Evolutionary conservation across 2,329 filamentous ascomycete species (phyloP).

Genomic region (Xylariaceae sp.): DNA sequence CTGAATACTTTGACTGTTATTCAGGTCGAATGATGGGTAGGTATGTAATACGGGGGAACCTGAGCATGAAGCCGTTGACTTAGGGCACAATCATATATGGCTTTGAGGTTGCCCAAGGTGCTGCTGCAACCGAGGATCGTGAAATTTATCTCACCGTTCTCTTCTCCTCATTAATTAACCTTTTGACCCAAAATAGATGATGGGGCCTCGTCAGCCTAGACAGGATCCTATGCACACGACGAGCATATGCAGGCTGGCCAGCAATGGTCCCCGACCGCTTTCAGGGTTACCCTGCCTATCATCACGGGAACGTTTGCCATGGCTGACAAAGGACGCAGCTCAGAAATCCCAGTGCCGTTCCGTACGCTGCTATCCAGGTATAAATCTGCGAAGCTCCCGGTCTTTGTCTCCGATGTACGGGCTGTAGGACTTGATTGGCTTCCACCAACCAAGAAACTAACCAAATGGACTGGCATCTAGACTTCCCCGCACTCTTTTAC

Average conservation of each 20-base stretch:
- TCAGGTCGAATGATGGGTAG: too few relatives aligned
- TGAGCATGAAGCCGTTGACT: too few relatives aligned
- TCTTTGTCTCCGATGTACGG: background rate
- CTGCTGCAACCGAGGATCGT: too few relatives aligned
- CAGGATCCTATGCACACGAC: background rate
- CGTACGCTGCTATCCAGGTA: too few relatives aligned
- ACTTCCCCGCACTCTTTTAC: constrained; percentile 10
- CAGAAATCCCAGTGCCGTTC: too few relatives aligned
- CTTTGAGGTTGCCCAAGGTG: too few relatives aligned
- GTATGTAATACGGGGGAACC: too few relatives aligned
- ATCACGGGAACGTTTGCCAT: background rate
- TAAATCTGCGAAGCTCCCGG: too few relatives aligned
- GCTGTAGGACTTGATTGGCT: constrained; percentile 1
- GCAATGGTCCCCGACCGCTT: background rate
- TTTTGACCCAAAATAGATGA: background rate
- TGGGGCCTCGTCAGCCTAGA: background rate
- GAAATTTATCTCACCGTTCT: too few relatives aligned
- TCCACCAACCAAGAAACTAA: background rate
- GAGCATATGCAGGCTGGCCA: background rate
- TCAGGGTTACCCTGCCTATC: background rate
- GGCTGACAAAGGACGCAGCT: too few relatives aligned
- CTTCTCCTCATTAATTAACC: background rate
- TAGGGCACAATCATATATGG: too few relatives aligned
- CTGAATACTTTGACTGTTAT: too few relatives aligned
- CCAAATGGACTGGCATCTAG: background rate